A percentile compares a stretch with the other conserved stretches of the same genome.
These are phyloP conservation scores for Corynespora cassiicola DNA, from an alignment of 2,329 filamentous ascomycete species.

Conservation along the genomic window DNA sequence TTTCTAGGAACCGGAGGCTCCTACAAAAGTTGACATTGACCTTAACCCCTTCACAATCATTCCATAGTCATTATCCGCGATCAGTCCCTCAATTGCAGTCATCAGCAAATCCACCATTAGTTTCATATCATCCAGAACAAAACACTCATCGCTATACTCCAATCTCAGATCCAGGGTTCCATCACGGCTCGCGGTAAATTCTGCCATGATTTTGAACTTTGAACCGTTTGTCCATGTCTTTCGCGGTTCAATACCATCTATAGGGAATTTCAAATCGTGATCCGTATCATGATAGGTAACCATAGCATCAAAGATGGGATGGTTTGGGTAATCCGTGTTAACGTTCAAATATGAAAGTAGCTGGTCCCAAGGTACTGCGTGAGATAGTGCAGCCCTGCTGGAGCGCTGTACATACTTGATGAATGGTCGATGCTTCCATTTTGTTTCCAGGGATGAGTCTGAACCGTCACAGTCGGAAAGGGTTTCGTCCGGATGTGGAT, in stretches of 20 bases:
- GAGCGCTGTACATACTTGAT: constrained; percentile 21
- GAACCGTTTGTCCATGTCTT: constrained; percentile 19
- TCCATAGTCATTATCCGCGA: neutral
- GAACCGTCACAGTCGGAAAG: constrained; percentile 1
- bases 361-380: constrained; percentile 37
- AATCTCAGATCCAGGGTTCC: constrained; percentile 10
- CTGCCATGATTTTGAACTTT: constrained; percentile 29
- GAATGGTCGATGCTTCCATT: constrained; percentile 3
- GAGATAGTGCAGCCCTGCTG: constrained; percentile 29
- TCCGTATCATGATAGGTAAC: constrained; percentile 35
- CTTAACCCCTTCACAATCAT: neutral
- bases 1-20: no score
- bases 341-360: constrained; percentile 27
- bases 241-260: constrained; percentile 12
- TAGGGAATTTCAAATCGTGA: constrained; percentile 1
- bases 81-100: constrained; percentile 1
- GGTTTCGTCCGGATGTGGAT: no score
- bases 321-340: constrained; percentile 6
- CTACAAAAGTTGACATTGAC: no score
- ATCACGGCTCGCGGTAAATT: constrained; percentile 12
- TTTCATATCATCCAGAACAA: constrained; percentile 3
- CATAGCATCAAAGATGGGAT: constrained; percentile 12
- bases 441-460: constrained; percentile 2
- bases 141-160: constrained; percentile 18
- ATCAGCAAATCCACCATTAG: neutral